Evolutionary conservation across 164 flowering plant genomes (phyloP).

Genomic region (Aristolochia contorta): DNA sequence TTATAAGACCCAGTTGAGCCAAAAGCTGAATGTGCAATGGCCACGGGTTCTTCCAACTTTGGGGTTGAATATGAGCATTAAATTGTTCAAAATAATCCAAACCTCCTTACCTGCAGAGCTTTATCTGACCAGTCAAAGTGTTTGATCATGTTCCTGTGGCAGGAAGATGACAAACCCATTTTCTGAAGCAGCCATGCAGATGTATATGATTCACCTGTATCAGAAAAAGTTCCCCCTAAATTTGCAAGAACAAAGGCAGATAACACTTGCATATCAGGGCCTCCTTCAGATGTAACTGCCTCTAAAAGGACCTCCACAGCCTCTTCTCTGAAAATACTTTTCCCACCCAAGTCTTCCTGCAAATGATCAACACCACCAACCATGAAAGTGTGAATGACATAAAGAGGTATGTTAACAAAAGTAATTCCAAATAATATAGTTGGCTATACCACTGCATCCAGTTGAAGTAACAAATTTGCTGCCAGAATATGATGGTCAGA

Average conservation of each 20-base stretch:
- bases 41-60: no score
- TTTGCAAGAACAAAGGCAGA: slow-evolving; percentile 61
- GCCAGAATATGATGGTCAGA: slow-evolving; percentile 45
- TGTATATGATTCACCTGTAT: slow-evolving; percentile 76
- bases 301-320: slow-evolving; percentile 49
- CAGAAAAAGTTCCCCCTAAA: slow-evolving; percentile 67
- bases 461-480: slow-evolving; percentile 59
- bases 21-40: no score
- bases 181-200: slow-evolving; percentile 60
- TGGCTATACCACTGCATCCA: slow-evolving; percentile 25
- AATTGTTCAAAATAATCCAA: no score
- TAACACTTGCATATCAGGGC: slow-evolving; percentile 27
- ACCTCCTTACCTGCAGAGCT: slow-evolving; percentile 41
- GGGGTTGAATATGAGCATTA: no score
- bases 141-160: slow-evolving; percentile 49
- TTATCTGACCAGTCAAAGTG: slow-evolving; percentile 50
- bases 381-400: no score
- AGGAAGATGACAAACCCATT: slow-evolving; percentile 41
- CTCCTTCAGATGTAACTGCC: slow-evolving; percentile 36
- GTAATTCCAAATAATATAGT: no score
- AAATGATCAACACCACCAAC: background rate
- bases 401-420: no score
- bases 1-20: no score
- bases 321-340: slow-evolving; percentile 37
- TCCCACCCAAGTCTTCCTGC: slow-evolving; percentile 50